Evolutionary conservation across 495 filamentous ascomycete genomes (phyloP).

Genomic region (Aspergillus avenaceus): DNA sequence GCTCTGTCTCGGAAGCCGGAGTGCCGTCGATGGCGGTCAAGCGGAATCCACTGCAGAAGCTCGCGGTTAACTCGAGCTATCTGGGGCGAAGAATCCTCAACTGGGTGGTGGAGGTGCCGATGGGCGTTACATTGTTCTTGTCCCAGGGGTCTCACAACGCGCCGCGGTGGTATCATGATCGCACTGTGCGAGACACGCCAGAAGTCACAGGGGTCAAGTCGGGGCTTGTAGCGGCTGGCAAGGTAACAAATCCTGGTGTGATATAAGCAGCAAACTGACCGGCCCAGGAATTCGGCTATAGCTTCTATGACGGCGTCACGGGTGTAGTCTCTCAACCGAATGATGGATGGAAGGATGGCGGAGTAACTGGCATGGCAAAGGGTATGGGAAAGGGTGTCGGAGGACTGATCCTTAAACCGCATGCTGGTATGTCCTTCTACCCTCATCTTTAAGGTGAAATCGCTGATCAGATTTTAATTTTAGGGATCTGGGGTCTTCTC

Average conservation of each 20-base stretch:
- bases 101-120: constrained; percentile 56
- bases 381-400: constrained; percentile 74
- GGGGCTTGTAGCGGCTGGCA: constrained; percentile 61
- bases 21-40: constrained; percentile 1
- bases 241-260: constrained; percentile 57
- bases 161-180: constrained; percentile 64
- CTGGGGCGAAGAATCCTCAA: constrained; percentile 4
- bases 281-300: constrained; percentile 58
- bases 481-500: constrained; percentile 58
- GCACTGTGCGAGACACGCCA: constrained; percentile 57
- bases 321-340: constrained; percentile 71
- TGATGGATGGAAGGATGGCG: constrained; percentile 64
- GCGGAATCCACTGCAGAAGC: neutral
- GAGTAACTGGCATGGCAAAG: constrained; percentile 63
- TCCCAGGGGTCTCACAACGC: constrained; percentile 72
- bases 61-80: constrained; percentile 5
- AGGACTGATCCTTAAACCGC: constrained; percentile 65
- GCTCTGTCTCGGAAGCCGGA: neutral
- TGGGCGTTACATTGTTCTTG: constrained; percentile 66
- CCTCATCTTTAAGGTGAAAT: neutral
- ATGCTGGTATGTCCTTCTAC: constrained; percentile 50
- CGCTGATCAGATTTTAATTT: constrained; percentile 1
- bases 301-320: constrained; percentile 68
- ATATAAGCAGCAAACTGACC: constrained; percentile 52
- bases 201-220: constrained; percentile 61